A percentile compares a stretch with the other conserved stretches of the same genome.
Evolutionary conservation across 441 rosid species (phyloP).

Genomic region (Erysimum pusillum): DNA sequence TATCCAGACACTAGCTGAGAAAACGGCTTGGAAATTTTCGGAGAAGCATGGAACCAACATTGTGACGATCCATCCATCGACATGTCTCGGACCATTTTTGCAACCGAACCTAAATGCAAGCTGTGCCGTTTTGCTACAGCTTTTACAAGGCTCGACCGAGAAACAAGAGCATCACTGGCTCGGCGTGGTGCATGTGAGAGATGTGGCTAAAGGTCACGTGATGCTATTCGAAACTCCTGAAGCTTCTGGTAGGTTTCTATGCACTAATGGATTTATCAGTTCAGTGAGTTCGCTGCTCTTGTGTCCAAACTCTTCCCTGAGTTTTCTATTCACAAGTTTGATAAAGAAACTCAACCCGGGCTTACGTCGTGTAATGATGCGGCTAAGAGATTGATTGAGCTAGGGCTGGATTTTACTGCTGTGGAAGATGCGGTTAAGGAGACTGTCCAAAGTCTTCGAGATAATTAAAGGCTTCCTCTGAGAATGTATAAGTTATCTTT

Average conservation of each 20-base stretch:
- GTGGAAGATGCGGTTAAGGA: slow-evolving; percentile 73
- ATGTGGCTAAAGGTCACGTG: slow-evolving; percentile 78
- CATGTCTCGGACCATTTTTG: slow-evolving; percentile 78
- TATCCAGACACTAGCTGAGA: slow-evolving; percentile 91
- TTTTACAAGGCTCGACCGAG: slow-evolving; percentile 73
- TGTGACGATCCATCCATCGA: slow-evolving; percentile 75
- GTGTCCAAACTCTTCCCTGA: slow-evolving; percentile 75
- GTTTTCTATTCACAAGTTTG: slow-evolving; percentile 70
- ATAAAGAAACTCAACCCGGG: slow-evolving; percentile 74
- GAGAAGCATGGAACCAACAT: slow-evolving; percentile 70
- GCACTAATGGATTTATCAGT: slow-evolving; percentile 84
- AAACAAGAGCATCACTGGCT: slow-evolving; percentile 86
- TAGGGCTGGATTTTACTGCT: slow-evolving; percentile 69
- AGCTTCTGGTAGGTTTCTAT: slow-evolving; percentile 81
- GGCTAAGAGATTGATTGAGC: slow-evolving; percentile 73
- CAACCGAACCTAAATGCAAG: slow-evolving; percentile 87
- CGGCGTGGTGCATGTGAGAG: slow-evolving; percentile 83
- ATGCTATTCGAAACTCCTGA: slow-evolving; percentile 66
- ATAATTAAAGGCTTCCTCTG: slow-evolving; percentile 69
- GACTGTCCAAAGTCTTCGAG: slow-evolving; percentile 66
- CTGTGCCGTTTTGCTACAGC: slow-evolving; percentile 70
- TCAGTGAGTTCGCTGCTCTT: slow-evolving; percentile 68
- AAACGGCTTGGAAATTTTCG: slow-evolving; percentile 77
- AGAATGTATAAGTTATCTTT: slow-evolving; percentile 3
- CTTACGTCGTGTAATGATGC: slow-evolving; percentile 66